Evolutionary conservation across 73 alveolate genomes (phyloP).

Genomic region (Symbiodinium pilosum): DNA sequence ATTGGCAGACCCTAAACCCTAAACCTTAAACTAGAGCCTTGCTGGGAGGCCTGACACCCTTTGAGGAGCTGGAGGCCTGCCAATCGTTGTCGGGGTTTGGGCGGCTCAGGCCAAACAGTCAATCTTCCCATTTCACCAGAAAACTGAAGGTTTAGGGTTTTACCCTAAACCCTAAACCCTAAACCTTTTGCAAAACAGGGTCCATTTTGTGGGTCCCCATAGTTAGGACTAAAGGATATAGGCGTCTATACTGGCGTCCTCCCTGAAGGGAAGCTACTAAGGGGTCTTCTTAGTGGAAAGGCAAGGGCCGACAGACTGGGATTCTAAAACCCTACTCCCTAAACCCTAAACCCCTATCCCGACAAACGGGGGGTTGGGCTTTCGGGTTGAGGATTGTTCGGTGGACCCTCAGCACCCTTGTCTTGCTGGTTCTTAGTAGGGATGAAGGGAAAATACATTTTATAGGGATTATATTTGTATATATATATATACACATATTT

Average conservation of each 20-base stretch:
- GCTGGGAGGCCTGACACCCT: constrained; percentile 54
- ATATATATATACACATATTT: no score
- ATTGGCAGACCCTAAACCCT: no score
- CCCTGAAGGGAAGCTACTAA: no score
- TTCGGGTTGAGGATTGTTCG: no score
- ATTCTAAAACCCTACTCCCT: not conserved
- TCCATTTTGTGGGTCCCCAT: not conserved
- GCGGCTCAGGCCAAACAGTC: no score
- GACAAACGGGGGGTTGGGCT: not conserved
- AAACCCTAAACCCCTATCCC: not conserved
- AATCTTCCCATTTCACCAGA: no score
- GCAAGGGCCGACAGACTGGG: not conserved
- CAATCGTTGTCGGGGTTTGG: not conserved
- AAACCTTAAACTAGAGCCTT: not conserved
- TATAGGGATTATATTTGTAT: no score
- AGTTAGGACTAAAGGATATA: no score
- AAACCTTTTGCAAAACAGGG: not conserved
- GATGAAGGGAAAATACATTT: no score
- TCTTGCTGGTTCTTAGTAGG: no score
- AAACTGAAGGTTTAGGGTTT: not conserved
- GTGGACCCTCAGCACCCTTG: no score
- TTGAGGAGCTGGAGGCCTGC: constrained; percentile 34
- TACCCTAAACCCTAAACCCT: not conserved
- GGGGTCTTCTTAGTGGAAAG: not conserved
- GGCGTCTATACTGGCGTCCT: no score